Base-by-base conservation (phyloP, 1,284 basidiomycete species). In the Caloboletus inedulis region DNA sequence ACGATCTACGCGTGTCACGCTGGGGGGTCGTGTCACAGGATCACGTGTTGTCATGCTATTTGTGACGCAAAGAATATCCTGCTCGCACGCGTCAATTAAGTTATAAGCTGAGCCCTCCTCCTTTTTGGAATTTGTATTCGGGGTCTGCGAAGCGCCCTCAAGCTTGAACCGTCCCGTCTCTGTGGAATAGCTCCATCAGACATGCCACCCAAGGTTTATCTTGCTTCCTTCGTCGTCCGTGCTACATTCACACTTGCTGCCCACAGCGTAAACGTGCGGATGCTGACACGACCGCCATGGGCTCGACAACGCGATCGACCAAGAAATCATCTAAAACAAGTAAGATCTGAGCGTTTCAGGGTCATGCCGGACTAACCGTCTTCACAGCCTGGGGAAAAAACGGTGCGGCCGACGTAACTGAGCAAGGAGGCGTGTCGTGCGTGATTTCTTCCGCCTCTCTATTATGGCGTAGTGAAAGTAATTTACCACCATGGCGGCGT, bases 241-340 rank as follows among this genome's bases (percentile, higher is more conserved):
- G 23, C 29, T 27, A 10, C 12, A 18, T 16, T 51, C 16, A 16
- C n/a, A 41, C 44, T 51, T 27, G 51, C 37, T 12, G 5, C 4
- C 29, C 34, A 16, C 53, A 79, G 77, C 70, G 77, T 54, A 79
- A 78, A 65, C 74, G 73, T 55, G 59, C 59, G 4, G 72, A 69
- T 16, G 65, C 49, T 13, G 57, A 54, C 34, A 49, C 62, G 37
- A 30, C 55, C 23, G 33, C 59, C 34, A 62, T 61, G 47, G 65
- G 66, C 23, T 48, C 71, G 23, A 57, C 71, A 45, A 68, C 76
- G 59, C 76, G 77, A 64, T 60, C 74, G 39, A 81, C 78, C 40
- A 78, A 77, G 50, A 76, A 76, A 52, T 78, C 80, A 27, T 64
- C 77, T 49, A 74, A 78, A 49, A 61, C 53, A 29, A 52, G 65